These are phyloP conservation scores for Paxillus ammoniavirescens DNA, from an alignment of 768 basidiomycete genomes.

Conservation along the genomic window DNA sequence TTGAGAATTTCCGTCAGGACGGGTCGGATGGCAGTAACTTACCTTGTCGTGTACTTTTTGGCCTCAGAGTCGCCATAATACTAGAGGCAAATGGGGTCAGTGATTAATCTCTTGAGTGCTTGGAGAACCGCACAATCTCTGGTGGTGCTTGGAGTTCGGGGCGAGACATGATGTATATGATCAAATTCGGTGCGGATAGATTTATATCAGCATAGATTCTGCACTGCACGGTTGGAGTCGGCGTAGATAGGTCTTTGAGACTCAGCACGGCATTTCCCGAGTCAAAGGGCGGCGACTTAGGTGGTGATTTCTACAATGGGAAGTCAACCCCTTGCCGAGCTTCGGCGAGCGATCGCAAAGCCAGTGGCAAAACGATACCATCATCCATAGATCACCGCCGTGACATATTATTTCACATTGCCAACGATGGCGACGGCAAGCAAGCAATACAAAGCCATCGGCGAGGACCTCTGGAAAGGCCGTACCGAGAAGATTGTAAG, in stretches of 20 bases:
- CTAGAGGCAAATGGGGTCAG: conserved; percentile 38
- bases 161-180: conserved; percentile 59
- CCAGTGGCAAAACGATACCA: no score
- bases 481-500: conserved; percentile 93
- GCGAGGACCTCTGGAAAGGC: conserved; percentile 95
- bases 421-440: conserved; percentile 63
- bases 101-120: neutral
- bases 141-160: conserved; percentile 89
- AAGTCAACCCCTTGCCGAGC: no score
- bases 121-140: conserved; percentile 69
- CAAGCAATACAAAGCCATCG: conserved; percentile 85
- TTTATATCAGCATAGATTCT: no score
- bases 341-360: no score
- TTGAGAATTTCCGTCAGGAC: neutral
- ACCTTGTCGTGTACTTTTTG: conserved; percentile 97
- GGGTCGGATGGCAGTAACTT: conserved; percentile 19
- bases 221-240: no score
- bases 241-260: no score
- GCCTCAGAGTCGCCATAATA: conserved; percentile 97
- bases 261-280: no score
- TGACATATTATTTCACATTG: conserved; percentile 7
- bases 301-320: no score
- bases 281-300: no score
- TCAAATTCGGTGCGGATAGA: neutral
- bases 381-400: neutral